Evolutionary conservation across 768 basidiomycete species (phyloP).

Genomic region (Tubosaeta sp.): DNA sequence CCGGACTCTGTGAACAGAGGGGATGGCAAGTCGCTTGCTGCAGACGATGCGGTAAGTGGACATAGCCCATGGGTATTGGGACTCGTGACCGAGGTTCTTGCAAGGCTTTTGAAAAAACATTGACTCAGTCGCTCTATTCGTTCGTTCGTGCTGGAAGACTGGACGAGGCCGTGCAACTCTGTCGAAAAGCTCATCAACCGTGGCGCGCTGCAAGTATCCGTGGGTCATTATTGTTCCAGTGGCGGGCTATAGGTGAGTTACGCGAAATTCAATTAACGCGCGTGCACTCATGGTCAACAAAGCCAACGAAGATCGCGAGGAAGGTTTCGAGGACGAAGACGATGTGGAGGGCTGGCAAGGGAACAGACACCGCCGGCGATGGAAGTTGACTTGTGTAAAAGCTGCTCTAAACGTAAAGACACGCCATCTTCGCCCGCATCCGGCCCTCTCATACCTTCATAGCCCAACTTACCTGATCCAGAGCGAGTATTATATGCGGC

Average conservation of each 20-base stretch:
- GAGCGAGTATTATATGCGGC: conserved; percentile 90
- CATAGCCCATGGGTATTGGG: not conserved
- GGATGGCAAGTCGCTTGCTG: conserved; percentile 56
- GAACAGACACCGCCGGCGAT: conserved; percentile 71
- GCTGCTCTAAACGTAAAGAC: conserved; percentile 68
- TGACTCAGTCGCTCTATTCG: conserved; percentile 74
- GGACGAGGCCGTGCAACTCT: conserved; percentile 79
- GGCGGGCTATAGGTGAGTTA: conserved; percentile 63
- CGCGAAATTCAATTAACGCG: not conserved
- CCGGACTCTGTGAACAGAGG: conserved; percentile 70
- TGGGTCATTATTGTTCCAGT: conserved; percentile 75
- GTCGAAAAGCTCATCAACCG: conserved; percentile 77
- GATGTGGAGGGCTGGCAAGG: conserved; percentile 58
- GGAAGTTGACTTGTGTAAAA: conserved; percentile 83
- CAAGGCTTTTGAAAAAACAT: conserved; percentile 76
- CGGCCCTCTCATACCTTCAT: conserved; percentile 6
- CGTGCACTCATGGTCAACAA: conserved; percentile 32
- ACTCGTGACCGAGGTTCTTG: not conserved
- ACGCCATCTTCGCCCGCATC: not conserved
- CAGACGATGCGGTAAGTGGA: conserved; percentile 70
- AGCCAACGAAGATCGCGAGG: conserved; percentile 49
- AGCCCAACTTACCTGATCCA: conserved; percentile 57
- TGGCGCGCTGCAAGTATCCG: conserved; percentile 91
- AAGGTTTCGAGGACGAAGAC: conserved; percentile 41
- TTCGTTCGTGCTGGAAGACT: conserved; percentile 82